Evolutionary conservation across 495 filamentous ascomycete genomes (phyloP).

Genomic region (Niebla homalea): DNA sequence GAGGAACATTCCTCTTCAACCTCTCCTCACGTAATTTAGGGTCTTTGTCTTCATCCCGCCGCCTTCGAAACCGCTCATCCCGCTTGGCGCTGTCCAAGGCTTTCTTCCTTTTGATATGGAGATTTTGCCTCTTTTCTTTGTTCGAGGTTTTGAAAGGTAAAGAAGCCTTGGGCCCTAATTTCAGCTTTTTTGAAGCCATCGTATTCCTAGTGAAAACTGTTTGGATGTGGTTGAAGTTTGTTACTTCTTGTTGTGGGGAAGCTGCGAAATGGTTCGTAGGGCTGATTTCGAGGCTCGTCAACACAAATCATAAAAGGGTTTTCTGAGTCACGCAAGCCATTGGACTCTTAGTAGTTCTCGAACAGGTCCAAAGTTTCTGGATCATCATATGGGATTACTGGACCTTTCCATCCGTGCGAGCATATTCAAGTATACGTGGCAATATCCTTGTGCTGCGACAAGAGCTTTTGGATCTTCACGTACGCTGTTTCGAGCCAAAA

Average conservation of each 20-base stretch:
- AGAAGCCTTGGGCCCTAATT: slow-evolving; percentile 23
- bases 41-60: slow-evolving; percentile 73
- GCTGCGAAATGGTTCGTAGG: not conserved
- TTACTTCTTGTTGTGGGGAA: not conserved
- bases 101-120: slow-evolving; percentile 69
- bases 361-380: not conserved
- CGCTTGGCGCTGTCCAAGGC: slow-evolving; percentile 55
- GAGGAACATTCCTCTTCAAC: slow-evolving; percentile 62
- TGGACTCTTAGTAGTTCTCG: too few species aligned
- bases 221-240: not conserved
- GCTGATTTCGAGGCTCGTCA: not conserved
- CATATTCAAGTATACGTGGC: not conserved
- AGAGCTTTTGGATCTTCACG: slow-evolving; percentile 17
- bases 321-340: too few species aligned
- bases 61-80: slow-evolving; percentile 60
- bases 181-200: slow-evolving; percentile 30
- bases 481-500: slow-evolving; percentile 17
- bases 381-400: not conserved
- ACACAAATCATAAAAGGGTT: not conserved
- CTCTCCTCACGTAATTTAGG: slow-evolving; percentile 61
- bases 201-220: not conserved
- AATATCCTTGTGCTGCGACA: not conserved
- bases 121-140: slow-evolving; percentile 58
- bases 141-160: slow-evolving; percentile 39
- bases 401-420: not conserved